Percentiles rank a stretch among this genome's conserved stretches.
Evolutionary conservation across 2,329 filamentous ascomycete species (phyloP).

Genomic region (Cordyceps javanica): DNA sequence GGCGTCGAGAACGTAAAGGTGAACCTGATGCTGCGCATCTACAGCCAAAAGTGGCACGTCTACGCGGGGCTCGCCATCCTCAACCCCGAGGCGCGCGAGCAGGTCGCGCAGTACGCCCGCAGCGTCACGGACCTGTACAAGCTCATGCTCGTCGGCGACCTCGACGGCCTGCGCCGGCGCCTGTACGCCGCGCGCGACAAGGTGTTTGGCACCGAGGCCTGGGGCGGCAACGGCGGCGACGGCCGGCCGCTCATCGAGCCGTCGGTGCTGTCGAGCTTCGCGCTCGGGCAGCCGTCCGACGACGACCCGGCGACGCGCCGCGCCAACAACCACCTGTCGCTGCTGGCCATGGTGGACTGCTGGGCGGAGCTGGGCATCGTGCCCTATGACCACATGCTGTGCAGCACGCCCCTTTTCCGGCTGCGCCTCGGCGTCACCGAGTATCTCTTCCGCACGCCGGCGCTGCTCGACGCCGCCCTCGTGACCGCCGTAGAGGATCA

Average conservation of each 20-base stretch:
- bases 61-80: slow-evolving; percentile 96
- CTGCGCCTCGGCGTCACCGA: slow-evolving; percentile 97
- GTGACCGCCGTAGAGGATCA: slow-evolving; percentile 82
- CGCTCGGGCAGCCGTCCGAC: slow-evolving; percentile 64
- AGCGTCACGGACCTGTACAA: slow-evolving; percentile 94
- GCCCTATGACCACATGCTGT: slow-evolving; percentile 99
- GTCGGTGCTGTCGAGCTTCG: slow-evolving; percentile 82
- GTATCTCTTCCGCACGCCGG: slow-evolving; percentile 81
- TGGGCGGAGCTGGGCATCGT: slow-evolving; percentile 93
- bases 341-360: slow-evolving; percentile 96
- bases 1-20: slow-evolving; percentile 99
- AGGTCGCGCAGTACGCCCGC: slow-evolving; percentile 90
- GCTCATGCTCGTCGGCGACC: slow-evolving; percentile 84
- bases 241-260: slow-evolving; percentile 66
- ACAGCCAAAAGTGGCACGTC: slow-evolving; percentile 98
- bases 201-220: slow-evolving; percentile 64
- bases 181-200: slow-evolving; percentile 60
- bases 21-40: slow-evolving; percentile 95
- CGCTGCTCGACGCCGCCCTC: slow-evolving; percentile 76
- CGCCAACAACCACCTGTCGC: slow-evolving; percentile 87
- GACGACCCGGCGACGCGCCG: slow-evolving; percentile 38
- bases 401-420: slow-evolving; percentile 93
- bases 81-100: slow-evolving; percentile 84
- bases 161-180: slow-evolving; percentile 64
- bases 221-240: slow-evolving; percentile 26